These are phyloP conservation scores for Verticillium longisporum DNA, from an alignment of 2,329 filamentous ascomycete genomes.

Conservation along the genomic window DNA sequence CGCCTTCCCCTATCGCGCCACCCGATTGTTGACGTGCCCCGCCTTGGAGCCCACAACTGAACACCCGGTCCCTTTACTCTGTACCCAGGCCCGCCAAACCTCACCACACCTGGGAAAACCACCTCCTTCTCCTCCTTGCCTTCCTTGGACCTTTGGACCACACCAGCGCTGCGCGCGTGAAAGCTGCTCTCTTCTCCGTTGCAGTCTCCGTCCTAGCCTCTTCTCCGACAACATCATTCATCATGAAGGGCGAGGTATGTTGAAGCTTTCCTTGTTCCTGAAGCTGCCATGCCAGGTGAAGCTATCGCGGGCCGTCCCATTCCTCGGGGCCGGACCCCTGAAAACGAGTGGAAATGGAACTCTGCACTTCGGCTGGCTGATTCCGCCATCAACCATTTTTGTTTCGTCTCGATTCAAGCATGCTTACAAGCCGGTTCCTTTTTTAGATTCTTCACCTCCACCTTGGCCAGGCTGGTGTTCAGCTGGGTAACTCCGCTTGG, in stretches of 20 bases:
- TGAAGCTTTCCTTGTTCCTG: background rate
- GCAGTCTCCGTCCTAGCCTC: conserved; percentile 13
- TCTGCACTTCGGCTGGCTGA: background rate
- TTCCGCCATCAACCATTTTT: conserved; percentile 3
- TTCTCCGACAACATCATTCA: conserved; percentile 20
- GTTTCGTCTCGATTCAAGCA: background rate
- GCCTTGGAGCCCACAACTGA: conserved; percentile 18
- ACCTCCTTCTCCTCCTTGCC: conserved; percentile 23
- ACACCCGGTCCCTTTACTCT: background rate
- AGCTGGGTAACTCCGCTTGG: conserved; percentile 71
- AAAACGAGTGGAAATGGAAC: background rate
- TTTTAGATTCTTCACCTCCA: conserved; percentile 56
- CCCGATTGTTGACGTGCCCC: conserved; percentile 17
- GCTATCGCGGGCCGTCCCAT: background rate
- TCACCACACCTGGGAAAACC: conserved; percentile 23
- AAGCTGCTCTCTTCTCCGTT: conserved; percentile 16
- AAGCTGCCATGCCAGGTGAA: background rate
- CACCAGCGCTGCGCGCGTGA: conserved; percentile 26
- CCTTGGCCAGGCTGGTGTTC: conserved; percentile 62
- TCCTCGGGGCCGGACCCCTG: background rate
- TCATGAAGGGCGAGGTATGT: conserved; percentile 53
- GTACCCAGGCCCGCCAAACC: conserved; percentile 13
- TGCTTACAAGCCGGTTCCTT: background rate
- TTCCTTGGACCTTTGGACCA: conserved; percentile 18
- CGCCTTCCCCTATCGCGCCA: conserved; percentile 9